These are phyloP conservation scores for Penicillium sp. DNA, from an alignment of 2,329 filamentous ascomycete genomes.

Conservation along the genomic window DNA sequence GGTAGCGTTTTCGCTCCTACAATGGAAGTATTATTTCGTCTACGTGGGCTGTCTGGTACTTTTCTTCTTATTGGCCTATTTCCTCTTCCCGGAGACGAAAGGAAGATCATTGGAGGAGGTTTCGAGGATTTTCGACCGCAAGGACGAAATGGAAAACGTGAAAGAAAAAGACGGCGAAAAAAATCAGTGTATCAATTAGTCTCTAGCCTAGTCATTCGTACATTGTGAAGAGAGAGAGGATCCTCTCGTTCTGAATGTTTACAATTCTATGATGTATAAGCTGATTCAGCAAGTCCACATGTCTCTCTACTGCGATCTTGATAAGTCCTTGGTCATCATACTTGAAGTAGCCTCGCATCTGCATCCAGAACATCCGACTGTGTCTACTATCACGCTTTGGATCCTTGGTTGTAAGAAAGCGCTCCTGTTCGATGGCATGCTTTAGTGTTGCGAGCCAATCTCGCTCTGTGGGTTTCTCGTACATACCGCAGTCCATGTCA, in stretches of 20 bases:
- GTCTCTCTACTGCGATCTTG: not conserved
- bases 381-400: not conserved
- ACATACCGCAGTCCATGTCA: not conserved
- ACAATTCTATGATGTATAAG: not conserved
- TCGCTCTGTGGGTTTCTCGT: not conserved
- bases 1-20: conserved; percentile 38
- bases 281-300: not conserved
- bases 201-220: not conserved
- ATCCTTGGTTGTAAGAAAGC: not conserved
- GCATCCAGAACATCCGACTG: not conserved
- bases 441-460: not conserved
- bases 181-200: not conserved
- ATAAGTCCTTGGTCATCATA: not conserved
- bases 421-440: not conserved
- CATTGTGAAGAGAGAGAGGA: not conserved
- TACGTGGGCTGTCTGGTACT: conserved; percentile 38
- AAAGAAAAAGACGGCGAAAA: not conserved
- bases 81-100: conserved; percentile 36
- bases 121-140: conserved; percentile 20
- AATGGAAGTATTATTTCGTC: conserved; percentile 46
- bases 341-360: not conserved
- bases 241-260: not conserved
- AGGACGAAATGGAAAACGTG: not conserved
- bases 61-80: conserved; percentile 30
- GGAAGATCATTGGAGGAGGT: conserved; percentile 25